Base-by-base conservation (phyloP, 192 early-diverging fungal genomes). In the Linderina pennispora region DNA sequence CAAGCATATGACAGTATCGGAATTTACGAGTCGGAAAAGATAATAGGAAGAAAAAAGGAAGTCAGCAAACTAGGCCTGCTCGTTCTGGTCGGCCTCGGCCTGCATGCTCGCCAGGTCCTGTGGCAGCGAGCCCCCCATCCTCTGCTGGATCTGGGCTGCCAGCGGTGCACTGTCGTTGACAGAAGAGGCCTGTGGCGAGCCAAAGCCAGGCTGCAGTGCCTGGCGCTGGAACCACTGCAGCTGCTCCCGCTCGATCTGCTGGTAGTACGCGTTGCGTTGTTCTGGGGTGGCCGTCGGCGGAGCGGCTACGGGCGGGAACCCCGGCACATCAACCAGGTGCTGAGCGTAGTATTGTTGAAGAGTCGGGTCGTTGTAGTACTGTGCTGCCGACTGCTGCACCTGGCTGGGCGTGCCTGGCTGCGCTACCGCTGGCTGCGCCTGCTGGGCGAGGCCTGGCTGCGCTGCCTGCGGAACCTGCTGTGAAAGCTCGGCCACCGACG, bases 341-440 rank as follows among this genome's bases (percentile, higher is more conserved):
- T 70, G 67, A 4, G 67, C 60, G 34, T 70, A 70, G 55, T 70
- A 70, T 20, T 70, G 67, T 31, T 70, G 67, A 33, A 70, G 50
- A 16, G 67, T 36, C 0, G 53, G 48, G 31, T 64, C 62, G 31
- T 55, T 48, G 32, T 63, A 58, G 19, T 55, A 48, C 20, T 50
- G 43, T 0, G 45, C 21, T 11, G 56, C 32, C 20, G 42, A 46
- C 21, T 17, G 32, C 40, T 21, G 53, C 43, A 37, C 48, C 20
- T 43, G 54, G 19, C n/a, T n/a, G n/a, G n/a, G n/a, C n/a, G n/a
- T n/a, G n/a, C n/a, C n/a, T n/a, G n/a, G n/a, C n/a, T n/a, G n/a
- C n/a, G n/a, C n/a, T n/a, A n/a, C n/a, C n/a, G n/a, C n/a, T n/a
- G 42, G 53, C 36, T 39, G 43, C 23, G 25, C 25, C 23, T 47